A percentile compares a stretch with the other conserved stretches of the same genome.
Evolutionary conservation across 352 stramenopile genomes (phyloP).

Genomic region (Pythium sukuiense): DNA sequence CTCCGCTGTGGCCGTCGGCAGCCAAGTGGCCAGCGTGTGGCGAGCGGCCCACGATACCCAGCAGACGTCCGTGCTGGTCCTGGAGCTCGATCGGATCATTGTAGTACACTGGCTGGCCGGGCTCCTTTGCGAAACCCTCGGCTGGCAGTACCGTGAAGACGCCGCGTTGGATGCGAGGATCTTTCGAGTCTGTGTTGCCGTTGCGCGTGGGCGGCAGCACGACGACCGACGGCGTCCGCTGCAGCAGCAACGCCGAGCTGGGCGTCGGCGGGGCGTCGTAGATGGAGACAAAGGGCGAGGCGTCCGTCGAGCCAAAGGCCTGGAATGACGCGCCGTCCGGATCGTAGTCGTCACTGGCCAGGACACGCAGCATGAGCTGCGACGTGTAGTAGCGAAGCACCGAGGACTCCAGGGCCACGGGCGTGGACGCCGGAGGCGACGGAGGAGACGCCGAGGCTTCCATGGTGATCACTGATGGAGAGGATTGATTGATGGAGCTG

Average conservation of each 20-base stretch:
- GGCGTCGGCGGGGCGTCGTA: slow-evolving; percentile 18
- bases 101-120: slow-evolving; percentile 41
- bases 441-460: background rate
- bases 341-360: slow-evolving; percentile 26
- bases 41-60: slow-evolving; percentile 32
- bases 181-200: background rate
- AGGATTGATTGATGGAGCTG: background rate
- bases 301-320: slow-evolving; percentile 9
- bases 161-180: slow-evolving; percentile 17
- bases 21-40: slow-evolving; percentile 34
- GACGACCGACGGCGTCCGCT: slow-evolving; percentile 29
- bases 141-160: slow-evolving; percentile 41
- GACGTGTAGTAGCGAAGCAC: slow-evolving; percentile 41
- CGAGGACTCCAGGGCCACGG: slow-evolving; percentile 29
- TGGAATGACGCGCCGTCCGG: slow-evolving; percentile 21
- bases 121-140: slow-evolving; percentile 41
- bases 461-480: background rate
- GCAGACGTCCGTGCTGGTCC: slow-evolving; percentile 31
- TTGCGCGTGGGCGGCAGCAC: slow-evolving; percentile 24
- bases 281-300: slow-evolving; percentile 28
- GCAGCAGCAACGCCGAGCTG: slow-evolving; percentile 19
- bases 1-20: slow-evolving; percentile 33
- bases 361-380: slow-evolving; percentile 33
- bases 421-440: background rate
- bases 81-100: slow-evolving; percentile 41